Percentiles rank a stretch among this genome's conserved stretches.
These are phyloP conservation scores for Hypoxylon sp. DNA, from an alignment of 2,329 filamentous ascomycete genomes.

Conservation along the genomic window DNA sequence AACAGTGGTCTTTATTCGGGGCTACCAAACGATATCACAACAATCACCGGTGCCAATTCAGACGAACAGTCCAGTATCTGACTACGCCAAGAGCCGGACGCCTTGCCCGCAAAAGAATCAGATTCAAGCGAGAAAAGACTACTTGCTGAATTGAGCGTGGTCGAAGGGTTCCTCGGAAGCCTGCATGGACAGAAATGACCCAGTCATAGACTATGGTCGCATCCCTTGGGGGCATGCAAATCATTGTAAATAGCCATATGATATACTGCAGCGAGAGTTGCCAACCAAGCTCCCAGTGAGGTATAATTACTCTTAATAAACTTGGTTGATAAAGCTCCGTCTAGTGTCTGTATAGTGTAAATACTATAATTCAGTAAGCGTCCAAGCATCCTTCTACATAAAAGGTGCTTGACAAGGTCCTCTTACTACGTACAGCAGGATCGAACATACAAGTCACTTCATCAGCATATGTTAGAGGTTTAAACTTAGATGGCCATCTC, in stretches of 20 bases:
- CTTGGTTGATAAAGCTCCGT: slow-evolving; percentile 2
- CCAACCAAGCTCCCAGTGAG: not conserved
- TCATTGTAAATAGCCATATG: not conserved
- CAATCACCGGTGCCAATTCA: not conserved
- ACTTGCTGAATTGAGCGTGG: not conserved
- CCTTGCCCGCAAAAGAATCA: not conserved
- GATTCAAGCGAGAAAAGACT: not conserved
- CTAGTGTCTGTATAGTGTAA: slow-evolving; percentile 5
- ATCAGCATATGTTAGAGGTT: not conserved
- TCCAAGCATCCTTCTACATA: not conserved
- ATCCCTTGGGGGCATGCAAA: not conserved
- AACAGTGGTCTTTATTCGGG: not conserved
- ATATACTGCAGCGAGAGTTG: slow-evolving; percentile 7
- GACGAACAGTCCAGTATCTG: not conserved
- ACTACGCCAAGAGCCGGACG: not conserved
- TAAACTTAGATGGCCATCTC: not conserved
- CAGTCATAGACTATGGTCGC: not conserved
- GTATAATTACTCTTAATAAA: slow-evolving; percentile 3
- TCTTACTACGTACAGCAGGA: not conserved
- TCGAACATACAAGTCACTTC: not conserved
- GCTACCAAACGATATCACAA: too few relatives aligned
- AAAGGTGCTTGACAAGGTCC: not conserved
- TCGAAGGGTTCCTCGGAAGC: not conserved
- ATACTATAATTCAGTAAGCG: slow-evolving; percentile 11
- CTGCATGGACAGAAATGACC: not conserved